Evolutionary conservation across 495 filamentous ascomycete genomes (phyloP), one percentile per base, ranked within the genome.

Genomic region (Neurospora sp.): DNA sequence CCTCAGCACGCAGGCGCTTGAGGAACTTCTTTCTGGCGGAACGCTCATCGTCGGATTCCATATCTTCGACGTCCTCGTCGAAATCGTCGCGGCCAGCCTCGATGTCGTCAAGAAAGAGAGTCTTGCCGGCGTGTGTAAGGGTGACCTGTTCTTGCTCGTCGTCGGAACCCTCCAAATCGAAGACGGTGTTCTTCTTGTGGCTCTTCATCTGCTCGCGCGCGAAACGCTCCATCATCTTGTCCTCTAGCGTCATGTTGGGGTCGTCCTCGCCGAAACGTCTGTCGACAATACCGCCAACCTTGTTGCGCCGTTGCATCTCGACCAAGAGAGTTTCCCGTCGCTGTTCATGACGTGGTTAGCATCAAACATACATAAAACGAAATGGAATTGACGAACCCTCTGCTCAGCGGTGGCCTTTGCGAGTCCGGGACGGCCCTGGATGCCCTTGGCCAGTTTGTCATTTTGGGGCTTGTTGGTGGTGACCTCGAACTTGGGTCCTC

Each of bases 261-360:
- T 99, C 94, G 74, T 96, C 92, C 82, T 99, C 96, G 81, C 96
- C 96, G 81, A 99, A 97, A 72, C 96, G 91, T 74, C 93, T 89
- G 83, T 99, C 96, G 71, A 96, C 78, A 75, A 99, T 92, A 35
- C 96, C 94, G 72, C 96, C 96, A 35, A 93, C 90, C 83, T 97
- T 98, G 79, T 94, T 93, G 6, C 91, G 88, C 41, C 87, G 86
- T 77, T 94, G 90, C 86, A 98, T 92, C 76, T 98, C 94, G 10
- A 91, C 88, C 22, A 98, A 81, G 8, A 97, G 86, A 2, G 94
- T 97, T 81, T 90, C 85, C 5, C 91, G 87, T 68, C 94, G 88
- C 91, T 94, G 78, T 69, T 18, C 0, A 4, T 53, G 2, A 1
- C 1, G 18, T 1, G 7, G 69, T 76, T 70, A 73, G 74, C 69